A percentile compares a stretch with the other conserved stretches of the same genome.
These are phyloP conservation scores for Noccaea caerulescens DNA, from an alignment of 345 rosid species.

Conservation along the genomic window DNA sequence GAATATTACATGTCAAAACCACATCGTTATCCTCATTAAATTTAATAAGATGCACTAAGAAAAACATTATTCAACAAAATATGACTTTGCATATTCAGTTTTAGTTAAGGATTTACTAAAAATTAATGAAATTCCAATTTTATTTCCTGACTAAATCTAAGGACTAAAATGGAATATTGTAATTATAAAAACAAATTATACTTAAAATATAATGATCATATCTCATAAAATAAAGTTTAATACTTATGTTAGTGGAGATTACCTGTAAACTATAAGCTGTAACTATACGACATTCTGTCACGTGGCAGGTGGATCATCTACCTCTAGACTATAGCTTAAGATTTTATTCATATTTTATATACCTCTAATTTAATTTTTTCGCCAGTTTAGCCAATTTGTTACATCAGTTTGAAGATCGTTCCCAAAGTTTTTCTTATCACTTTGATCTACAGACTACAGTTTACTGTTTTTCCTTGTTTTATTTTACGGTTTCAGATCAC, in stretches of 20 bases:
- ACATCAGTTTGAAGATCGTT: neutral
- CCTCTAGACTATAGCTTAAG: conserved; percentile 4
- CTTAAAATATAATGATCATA: no score
- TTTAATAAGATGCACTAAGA: neutral
- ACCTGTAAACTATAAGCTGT: conserved; percentile 16
- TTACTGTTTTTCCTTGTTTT: no score
- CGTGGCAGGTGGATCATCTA: conserved; percentile 44
- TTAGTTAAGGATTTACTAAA: neutral
- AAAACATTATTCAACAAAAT: neutral
- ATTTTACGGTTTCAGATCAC: neutral
- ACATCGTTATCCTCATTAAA: no score
- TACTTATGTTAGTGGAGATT: conserved; percentile 30
- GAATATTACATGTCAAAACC: conserved; percentile 14
- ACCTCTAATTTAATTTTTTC: neutral
- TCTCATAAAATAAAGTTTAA: neutral
- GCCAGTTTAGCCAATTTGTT: neutral
- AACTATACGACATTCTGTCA: conserved; percentile 37
- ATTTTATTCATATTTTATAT: neutral
- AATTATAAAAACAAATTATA: neutral
- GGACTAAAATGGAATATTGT: neutral
- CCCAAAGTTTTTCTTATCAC: no score
- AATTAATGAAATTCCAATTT: neutral
- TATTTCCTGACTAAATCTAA: neutral
- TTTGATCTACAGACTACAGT: no score
- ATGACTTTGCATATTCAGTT: conserved; percentile 1